Base-by-base conservation (phyloP, 2,329 filamentous ascomycete species). In the Sclerotinia nivalis region DNA sequence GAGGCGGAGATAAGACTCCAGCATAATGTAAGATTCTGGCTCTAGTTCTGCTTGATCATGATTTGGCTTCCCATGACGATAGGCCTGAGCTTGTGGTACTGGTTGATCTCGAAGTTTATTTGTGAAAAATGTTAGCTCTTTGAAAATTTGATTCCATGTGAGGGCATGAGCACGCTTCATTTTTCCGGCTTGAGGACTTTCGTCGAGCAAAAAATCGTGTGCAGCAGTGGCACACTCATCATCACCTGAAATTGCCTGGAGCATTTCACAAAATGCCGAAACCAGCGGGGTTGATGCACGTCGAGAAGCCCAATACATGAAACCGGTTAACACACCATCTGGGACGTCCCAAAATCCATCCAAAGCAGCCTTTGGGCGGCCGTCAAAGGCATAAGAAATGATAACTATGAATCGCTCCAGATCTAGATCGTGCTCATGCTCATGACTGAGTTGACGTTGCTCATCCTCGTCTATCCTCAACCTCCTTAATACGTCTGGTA, bases 251-350 rank as follows among this genome's bases (percentile, higher is more conserved):
- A 99, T 90, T 1, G 94, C 91, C 77, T 93, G 92, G 22, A 99
- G 84, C 89, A 99, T 95, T 78, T 98, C 95, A 80, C 96, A 99
- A 76, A 98, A 99, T 18, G 95, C 94, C 72, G 93, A 96, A 71
- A 97, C 94, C 34, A 97, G 86, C n/a, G 96, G 96, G 0, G 96
- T 97, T 0, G 96, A 97, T 71, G 97, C 93, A 75, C 96, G 87
- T 75, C 93, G 91, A 4, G 96, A 97, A n/a, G 94, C 92, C 96
- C 96, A 99, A 73, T 97, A 92, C 78, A 99, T 86, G 78, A 99
- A 99, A 0, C 96, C 96, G 72, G 94, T 92, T 45, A 99, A 83
- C 75, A 97, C 97, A 77, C 93, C 93, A 76, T 99, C 96, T 2
- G 91, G 89, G 77, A 97, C 94, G 45, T 87, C 87, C 96, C 96